phyloP scores from a whole-genome alignment of 2,329 filamentous ascomycete genomes.

The Rutstroemia sp. region DNA sequence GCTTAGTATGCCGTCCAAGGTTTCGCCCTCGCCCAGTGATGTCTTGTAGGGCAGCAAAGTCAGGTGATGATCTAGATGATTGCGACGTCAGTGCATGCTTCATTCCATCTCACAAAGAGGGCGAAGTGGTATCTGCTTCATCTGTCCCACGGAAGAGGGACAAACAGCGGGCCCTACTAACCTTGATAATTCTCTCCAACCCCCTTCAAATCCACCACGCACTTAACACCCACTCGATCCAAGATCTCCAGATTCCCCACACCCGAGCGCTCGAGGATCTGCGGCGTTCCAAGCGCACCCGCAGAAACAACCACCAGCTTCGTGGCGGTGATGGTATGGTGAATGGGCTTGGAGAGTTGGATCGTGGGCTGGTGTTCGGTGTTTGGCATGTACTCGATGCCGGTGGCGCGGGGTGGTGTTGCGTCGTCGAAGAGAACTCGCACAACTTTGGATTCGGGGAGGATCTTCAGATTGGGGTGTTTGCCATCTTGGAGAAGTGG shows the following conservation, averaged over 20 bases:
- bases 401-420: slow-evolving; percentile 41
- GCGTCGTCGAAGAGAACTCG: slow-evolving; percentile 46
- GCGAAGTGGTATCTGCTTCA: too few relatives aligned
- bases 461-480: slow-evolving; percentile 51
- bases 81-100: too few relatives aligned
- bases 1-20: slow-evolving; percentile 45
- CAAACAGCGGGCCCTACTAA: not conserved
- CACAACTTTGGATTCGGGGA: slow-evolving; percentile 48
- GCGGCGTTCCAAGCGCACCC: slow-evolving; percentile 30
- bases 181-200: slow-evolving; percentile 47
- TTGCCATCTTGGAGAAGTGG: slow-evolving; percentile 40
- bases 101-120: not conserved
- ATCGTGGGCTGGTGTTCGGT: slow-evolving; percentile 33
- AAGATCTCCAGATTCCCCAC: slow-evolving; percentile 46
- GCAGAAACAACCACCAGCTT: slow-evolving; percentile 45
- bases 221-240: slow-evolving; percentile 37
- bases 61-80: slow-evolving; percentile 40
- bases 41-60: slow-evolving; percentile 45
- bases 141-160: not conserved
- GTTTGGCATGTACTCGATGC: slow-evolving; percentile 51
- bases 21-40: slow-evolving; percentile 38
- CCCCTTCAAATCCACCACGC: slow-evolving; percentile 40
- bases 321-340: slow-evolving; percentile 38
- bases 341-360: slow-evolving; percentile 24
- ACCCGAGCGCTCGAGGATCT: slow-evolving; percentile 55